Base-by-base conservation (phyloP, 108 stramenopile genomes). In the Nannochloropsis salina region DNA sequence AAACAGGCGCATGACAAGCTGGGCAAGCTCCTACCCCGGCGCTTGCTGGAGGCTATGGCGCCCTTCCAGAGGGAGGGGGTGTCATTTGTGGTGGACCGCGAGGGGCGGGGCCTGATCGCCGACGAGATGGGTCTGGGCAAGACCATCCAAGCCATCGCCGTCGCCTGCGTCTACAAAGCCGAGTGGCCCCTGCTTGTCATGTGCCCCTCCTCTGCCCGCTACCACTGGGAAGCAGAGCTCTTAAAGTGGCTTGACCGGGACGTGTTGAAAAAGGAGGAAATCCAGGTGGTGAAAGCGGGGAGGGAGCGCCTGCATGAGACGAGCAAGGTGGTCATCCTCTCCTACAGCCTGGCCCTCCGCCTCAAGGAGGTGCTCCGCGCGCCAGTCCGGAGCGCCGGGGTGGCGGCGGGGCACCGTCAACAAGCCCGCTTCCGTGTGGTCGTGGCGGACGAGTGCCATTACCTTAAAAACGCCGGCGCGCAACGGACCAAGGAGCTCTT, bases 361-460 rank as follows among this genome's bases (percentile, higher is more conserved):
- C 44, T 86, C 6, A 31, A 82, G 8, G 82, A 86, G 3, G 12
- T 11, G 12, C 44, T 86, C 6, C 80, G 42, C 20, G 20, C 15
- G 41, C 31, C 42, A 15, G 8, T 80, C 42, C 83, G 45, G 18
- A 80, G 51, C 31, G 83, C 83, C 15, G 86, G 82, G 15, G 83
- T 83, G 8, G 82, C 44, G 18, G 61, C 2, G 3, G 61, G 61
- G 61, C 61, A 74, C n/a, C 4, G 61, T 4, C 61, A 74, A 3
- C 61, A 74, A 8, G 61, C 61, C 61, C 61, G 61, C n/a, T 74
- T 74, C 8, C 61, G 61, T 15, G 61, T 74, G 5, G 61, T 74
- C 20, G 61, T 93, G 93, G 42, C 91, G 91, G 98, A 99, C 90
- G 98, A 99, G 87, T 93, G 93, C 44, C 98, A 99, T 87, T 96